phyloP scores from a whole-genome alignment of 305 asterid genomes.

The Plantago coronopus region DNA sequence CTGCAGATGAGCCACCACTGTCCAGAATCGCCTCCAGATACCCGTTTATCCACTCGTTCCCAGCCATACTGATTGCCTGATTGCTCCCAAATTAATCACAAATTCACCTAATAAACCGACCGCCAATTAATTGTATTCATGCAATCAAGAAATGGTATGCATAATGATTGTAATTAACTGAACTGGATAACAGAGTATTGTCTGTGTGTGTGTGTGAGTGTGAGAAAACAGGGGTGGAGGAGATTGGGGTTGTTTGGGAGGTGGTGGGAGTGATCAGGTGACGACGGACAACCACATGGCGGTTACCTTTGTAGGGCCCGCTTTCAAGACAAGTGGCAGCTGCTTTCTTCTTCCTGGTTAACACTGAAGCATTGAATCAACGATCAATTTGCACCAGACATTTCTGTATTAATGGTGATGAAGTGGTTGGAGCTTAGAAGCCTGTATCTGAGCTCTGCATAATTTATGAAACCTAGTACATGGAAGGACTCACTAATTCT shows the following conservation, averaged over 20 bases:
- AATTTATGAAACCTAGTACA: too few relatives aligned
- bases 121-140: neutral
- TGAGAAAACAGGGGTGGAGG: conserved; percentile 13
- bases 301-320: conserved; percentile 32
- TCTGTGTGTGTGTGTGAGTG: conserved; percentile 13
- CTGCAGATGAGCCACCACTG: conserved; percentile 65
- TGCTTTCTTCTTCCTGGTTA: neutral
- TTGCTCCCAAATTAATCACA: too few relatives aligned
- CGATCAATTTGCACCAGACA: too few relatives aligned
- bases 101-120: too few relatives aligned
- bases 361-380: too few relatives aligned
- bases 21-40: conserved; percentile 83
- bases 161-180: too few relatives aligned
- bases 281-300: conserved; percentile 46
- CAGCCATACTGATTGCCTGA: conserved; percentile 46
- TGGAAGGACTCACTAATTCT: too few relatives aligned
- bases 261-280: neutral
- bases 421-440: too few relatives aligned
- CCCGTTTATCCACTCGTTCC: conserved; percentile 93
- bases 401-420: too few relatives aligned
- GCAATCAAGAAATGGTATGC: neutral
- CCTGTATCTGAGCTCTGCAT: too few relatives aligned
- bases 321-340: neutral
- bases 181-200: too few relatives aligned
- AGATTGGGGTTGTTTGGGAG: conserved; percentile 6